Evolutionary conservation across 495 filamentous ascomycete genomes (phyloP).

Genomic region (Penicillium alfredii): DNA sequence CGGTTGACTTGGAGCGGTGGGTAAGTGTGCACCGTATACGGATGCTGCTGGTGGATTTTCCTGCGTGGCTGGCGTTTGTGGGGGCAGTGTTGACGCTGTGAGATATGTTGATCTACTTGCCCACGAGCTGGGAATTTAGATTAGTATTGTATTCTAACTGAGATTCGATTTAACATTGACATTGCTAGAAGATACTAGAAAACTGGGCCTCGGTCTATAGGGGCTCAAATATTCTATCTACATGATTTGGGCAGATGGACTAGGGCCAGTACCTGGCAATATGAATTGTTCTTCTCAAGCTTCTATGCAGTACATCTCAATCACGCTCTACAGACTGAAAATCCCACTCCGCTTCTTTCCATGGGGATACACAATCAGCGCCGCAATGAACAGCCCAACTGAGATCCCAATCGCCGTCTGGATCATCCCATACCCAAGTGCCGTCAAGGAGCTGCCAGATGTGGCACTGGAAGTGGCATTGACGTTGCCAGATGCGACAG

Average conservation of each 20-base stretch:
- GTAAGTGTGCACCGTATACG: slow-evolving; percentile 16
- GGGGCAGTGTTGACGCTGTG: slow-evolving; percentile 13
- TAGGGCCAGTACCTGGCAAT: too few species aligned
- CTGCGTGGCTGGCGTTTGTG: slow-evolving; percentile 15
- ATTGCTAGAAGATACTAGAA: too few species aligned
- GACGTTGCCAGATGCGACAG: slow-evolving; percentile 41
- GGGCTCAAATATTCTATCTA: too few species aligned
- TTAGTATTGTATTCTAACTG: too few species aligned
- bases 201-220: too few species aligned
- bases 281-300: too few species aligned
- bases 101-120: too few species aligned
- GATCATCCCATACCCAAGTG: slow-evolving; percentile 64
- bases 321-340: slow-evolving; percentile 62
- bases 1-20: slow-evolving; percentile 15
- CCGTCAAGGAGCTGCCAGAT: slow-evolving; percentile 16
- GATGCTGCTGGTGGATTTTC: slow-evolving; percentile 16
- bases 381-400: slow-evolving; percentile 75
- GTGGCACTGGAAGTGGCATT: slow-evolving; percentile 4
- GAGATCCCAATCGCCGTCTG: slow-evolving; percentile 87
- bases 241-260: too few species aligned
- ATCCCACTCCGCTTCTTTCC: slow-evolving; percentile 80
- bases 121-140: too few species aligned
- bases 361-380: slow-evolving; percentile 71
- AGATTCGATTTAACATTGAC: too few species aligned
- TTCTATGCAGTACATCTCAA: too few species aligned